These are phyloP conservation scores for Monilinia laxa DNA, from an alignment of 2,329 filamentous ascomycete genomes.

Conservation along the genomic window DNA sequence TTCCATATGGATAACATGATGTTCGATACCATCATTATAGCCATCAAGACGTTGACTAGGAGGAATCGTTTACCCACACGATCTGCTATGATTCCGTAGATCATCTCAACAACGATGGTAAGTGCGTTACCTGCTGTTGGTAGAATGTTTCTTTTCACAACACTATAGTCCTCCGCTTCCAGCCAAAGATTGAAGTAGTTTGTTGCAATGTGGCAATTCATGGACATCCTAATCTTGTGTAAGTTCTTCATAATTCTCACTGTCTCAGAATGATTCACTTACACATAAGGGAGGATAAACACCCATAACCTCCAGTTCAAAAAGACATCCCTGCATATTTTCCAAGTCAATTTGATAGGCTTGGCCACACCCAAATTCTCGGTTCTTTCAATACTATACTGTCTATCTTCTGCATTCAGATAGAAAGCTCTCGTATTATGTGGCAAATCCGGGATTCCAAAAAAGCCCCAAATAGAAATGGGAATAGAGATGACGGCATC, in stretches of 20 bases:
- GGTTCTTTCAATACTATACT: conserved; percentile 2
- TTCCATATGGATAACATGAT: conserved; percentile 12
- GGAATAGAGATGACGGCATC: conserved; percentile 37
- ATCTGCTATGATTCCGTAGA: conserved; percentile 5
- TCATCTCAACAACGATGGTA: neutral
- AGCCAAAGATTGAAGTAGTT: conserved; percentile 16
- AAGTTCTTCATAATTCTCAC: too few relatives aligned
- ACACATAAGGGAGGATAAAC: conserved; percentile 1
- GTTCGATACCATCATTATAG: neutral
- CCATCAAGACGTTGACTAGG: conserved; percentile 1
- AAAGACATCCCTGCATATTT: conserved; percentile 8
- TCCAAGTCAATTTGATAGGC: conserved; percentile 1
- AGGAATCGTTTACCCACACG: neutral
- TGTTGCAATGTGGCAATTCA: conserved; percentile 6
- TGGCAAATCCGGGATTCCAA: conserved; percentile 6
- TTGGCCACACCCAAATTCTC: neutral
- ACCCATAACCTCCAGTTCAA: conserved; percentile 7
- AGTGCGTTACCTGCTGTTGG: conserved; percentile 8
- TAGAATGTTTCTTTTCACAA: neutral
- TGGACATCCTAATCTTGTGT: neutral
- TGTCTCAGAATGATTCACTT: neutral
- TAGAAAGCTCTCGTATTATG: conserved; percentile 2
- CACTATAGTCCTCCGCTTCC: conserved; percentile 7
- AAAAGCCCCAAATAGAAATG: conserved; percentile 15
- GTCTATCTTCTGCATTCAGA: neutral